Evolutionary conservation across 1,284 basidiomycete genomes (phyloP), one percentile per base, ranked within the genome.

Genomic region (Ustilago loliicola): DNA sequence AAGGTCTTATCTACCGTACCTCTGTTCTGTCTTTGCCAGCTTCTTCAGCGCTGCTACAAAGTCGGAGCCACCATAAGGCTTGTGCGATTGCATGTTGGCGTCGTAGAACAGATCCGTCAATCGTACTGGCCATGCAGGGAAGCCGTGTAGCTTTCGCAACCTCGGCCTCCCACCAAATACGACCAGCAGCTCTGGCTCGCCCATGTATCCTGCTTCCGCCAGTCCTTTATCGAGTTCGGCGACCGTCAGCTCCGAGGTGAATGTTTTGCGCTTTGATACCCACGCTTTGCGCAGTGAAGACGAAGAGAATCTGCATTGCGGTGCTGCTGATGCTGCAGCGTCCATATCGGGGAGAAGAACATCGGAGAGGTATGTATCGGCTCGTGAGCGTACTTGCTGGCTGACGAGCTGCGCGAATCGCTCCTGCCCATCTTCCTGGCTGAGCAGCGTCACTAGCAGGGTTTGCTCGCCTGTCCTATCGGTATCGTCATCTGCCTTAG

Each of bases 81-180:
- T 13, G n/a, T 38, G 29, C 11, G 42, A 34, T 9, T 47, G 56
- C 32, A 58, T 32, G 11, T 23, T 11, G 2, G 58, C n/a, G 52
- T 77, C 74, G 42, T 60, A 72, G 32, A 77, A 72, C 32, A 77
- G 52, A 63, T 77, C 74, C 17, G 65, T 55, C n/a, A 77, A 19
- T 21, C 74, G 32, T 21, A 77, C 34, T 23, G 74, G 55, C 74
- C 74, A 77, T 2, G 74, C 65, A n/a, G 74, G 74, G 45, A 72
- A 72, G 11, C 74, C 74, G 25, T 77, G 42, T 29, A 77, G 48
- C 53, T 56, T 61, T 9, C 67, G 23, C 32, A 58, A 25, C 17
- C 62, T 34, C n/a, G 36, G 23, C 1, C 36, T 50, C 1, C 30
- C 55, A 5, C 68, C 65, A n/a, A 60, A 66, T 11, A 77, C 66